Conservation (phyloP, 495 filamentous ascomycete species). For the Oidiodendron maius region DNA sequence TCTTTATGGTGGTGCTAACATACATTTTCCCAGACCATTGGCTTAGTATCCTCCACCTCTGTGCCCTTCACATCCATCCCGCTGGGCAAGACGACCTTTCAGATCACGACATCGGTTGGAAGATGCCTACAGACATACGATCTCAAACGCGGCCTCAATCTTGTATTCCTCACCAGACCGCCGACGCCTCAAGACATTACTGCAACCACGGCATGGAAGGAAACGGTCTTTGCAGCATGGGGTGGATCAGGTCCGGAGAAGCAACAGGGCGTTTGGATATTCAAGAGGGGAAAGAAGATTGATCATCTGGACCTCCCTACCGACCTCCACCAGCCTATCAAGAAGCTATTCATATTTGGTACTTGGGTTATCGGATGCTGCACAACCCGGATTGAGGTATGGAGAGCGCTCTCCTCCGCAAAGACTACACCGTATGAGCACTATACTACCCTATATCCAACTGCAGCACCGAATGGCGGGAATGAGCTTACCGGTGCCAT, state of each 20-base stretch:
- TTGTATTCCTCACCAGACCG: slow-evolving; percentile 87
- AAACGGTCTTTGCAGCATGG: slow-evolving; percentile 83
- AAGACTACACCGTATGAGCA: slow-evolving; percentile 68
- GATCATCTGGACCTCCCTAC: slow-evolving; percentile 62
- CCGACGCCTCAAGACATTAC: slow-evolving; percentile 83
- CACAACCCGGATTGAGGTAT: slow-evolving; percentile 72
- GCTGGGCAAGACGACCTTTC: slow-evolving; percentile 88
- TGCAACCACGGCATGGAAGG: slow-evolving; percentile 81
- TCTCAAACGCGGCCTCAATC: slow-evolving; percentile 76
- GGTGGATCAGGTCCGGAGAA: slow-evolving; percentile 46
- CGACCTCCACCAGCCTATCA: slow-evolving; percentile 59
- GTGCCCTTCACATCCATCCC: slow-evolving; percentile 87
- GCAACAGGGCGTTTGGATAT: slow-evolving; percentile 76
- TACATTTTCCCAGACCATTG: slow-evolving; percentile 63
- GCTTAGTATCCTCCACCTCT: slow-evolving; percentile 81
- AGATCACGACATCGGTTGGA: slow-evolving; percentile 92
- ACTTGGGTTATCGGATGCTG: slow-evolving; percentile 86
- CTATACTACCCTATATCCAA: slow-evolving; percentile 71
- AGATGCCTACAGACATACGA: slow-evolving; percentile 92
- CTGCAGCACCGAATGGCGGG: slow-evolving; percentile 37
- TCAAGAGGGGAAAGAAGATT: slow-evolving; percentile 85
- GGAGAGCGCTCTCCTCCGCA: slow-evolving; percentile 47
- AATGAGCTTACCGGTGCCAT: slow-evolving; percentile 65
- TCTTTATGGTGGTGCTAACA: not conserved
- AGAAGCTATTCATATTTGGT: slow-evolving; percentile 75